Evolutionary conservation across 2,329 filamentous ascomycete species (phyloP), one percentile per base, ranked within the genome.

Genomic region (Trichothecium sympodiale): DNA sequence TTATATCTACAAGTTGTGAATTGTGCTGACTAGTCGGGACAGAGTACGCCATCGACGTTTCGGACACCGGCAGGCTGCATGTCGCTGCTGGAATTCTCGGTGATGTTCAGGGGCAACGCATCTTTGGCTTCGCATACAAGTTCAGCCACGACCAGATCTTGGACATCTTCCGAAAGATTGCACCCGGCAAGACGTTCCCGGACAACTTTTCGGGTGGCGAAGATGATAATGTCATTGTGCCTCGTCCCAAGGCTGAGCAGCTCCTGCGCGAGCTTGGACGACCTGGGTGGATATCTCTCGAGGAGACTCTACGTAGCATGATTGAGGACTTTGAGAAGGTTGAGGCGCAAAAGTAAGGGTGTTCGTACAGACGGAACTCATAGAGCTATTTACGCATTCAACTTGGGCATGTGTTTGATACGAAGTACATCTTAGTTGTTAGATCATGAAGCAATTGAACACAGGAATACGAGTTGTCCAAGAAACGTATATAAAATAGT

Each of bases 91-190:
- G 69, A 7, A 54, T 73, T 0, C 54, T 70, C 16, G 54, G 58
- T 0, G 53, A 58, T 1, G 59, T 74, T 0, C 40, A 52, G 2
- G 57, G 59, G 0, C 63, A 77, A 44, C 62, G 74, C 2, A 48
- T 79, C 8, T 73, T 76, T 45, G 73, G 56, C 1, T 72, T 68
- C 35, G 69, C 65, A 0, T 53, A 58, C 2, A 60, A 59, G 0
- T 67, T 59, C 38, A 69, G 56, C 31, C 69, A 60, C 50, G 66
- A 69, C 15, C 45, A 60, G 3, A 43, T 71, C 1, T 23, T 61
- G 4, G 48, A 38, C 0, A 46, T 52, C 1, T 27, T 60, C 0
- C 42, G 49, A 0, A 49, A 49, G 17, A 27, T 38, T 3, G 38
- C 46, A 1, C 49, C 52, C 0, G 25, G 33, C 1, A 41, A 36